Evolutionary conservation across 2,329 filamentous ascomycete genomes (phyloP), one percentile per base, ranked within the genome.

Genomic region (Tympanopsis confertula): DNA sequence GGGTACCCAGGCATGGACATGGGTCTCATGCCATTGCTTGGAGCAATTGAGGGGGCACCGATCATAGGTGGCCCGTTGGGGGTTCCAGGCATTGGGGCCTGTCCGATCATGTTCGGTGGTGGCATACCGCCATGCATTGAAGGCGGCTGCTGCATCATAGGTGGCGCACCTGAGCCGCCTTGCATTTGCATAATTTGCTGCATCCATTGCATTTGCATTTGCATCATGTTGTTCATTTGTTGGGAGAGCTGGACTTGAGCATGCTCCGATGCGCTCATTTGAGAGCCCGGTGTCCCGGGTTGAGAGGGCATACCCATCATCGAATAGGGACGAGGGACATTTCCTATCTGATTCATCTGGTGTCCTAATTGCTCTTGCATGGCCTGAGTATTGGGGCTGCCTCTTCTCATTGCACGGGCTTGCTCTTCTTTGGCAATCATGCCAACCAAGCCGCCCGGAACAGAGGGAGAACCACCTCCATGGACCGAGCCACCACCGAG

Each of bases 131-230:
- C n/a, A n/a, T n/a, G n/a, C n/a, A n/a, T n/a, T n/a, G n/a, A n/a
- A n/a, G n/a, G n/a, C n/a, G n/a, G n/a, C n/a, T n/a, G n/a, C n/a
- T n/a, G n/a, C n/a, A n/a, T n/a, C n/a, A n/a, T n/a, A n/a, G 45
- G 45, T 17, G 44, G 41, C 18, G 44, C 44, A 17, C 42, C 37
- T 29, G 44, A 40, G 12, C 48, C 47, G 39, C 51, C 49, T 38
- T 49, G 47, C 43, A 49, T 47, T 20, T 42, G 45, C 40, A 40
- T 40, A 40, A 53, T 53, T 42, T 55, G 53, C 44, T 71, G 68
- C 66, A 74, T 73, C 59, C 69, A 72, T 46, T 75, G 69, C 63
- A 74, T 72, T 46, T 76, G 71, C 61, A 73, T 67, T 43, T 69
- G 65, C 63, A 71, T 69, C 63, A 71, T 69, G 42, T 66, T 60